These are phyloP conservation scores for Exophiala sp. DNA, from an alignment of 2,329 filamentous ascomycete species.

Conservation along the genomic window DNA sequence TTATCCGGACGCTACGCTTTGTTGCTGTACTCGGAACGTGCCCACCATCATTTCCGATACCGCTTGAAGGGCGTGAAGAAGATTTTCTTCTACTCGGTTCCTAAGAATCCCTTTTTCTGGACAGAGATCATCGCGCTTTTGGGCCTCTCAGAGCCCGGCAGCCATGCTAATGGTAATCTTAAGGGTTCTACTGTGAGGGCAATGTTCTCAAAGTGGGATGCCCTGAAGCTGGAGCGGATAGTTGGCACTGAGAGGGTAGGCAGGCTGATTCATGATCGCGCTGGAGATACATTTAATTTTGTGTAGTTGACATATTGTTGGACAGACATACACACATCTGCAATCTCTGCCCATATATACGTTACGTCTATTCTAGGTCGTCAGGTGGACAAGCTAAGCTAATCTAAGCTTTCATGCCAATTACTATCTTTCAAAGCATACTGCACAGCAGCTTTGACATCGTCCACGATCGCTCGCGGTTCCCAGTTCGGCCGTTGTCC, in stretches of 20 bases:
- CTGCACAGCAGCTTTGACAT: slow-evolving; percentile 72
- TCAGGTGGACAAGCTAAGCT: background rate
- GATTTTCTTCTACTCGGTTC: slow-evolving; percentile 85
- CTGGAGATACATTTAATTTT: slow-evolving; percentile 91
- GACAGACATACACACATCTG: background rate
- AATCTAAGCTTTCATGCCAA: slow-evolving; percentile 30
- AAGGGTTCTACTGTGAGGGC: slow-evolving; percentile 46
- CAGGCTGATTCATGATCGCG: slow-evolving; percentile 77
- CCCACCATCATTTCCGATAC: slow-evolving; percentile 96
- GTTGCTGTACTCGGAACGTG: slow-evolving; percentile 85
- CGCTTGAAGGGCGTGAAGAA: slow-evolving; percentile 74
- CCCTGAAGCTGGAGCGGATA: slow-evolving; percentile 80
- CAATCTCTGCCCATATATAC: no score
- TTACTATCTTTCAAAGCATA: slow-evolving; percentile 65
- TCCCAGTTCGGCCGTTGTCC: slow-evolving; percentile 55
- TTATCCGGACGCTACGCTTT: slow-evolving; percentile 75
- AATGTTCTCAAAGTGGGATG: slow-evolving; percentile 86
- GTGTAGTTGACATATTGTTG: slow-evolving; percentile 47
- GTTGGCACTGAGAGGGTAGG: slow-evolving; percentile 77
- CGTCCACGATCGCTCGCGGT: slow-evolving; percentile 65
- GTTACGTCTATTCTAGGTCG: no score
- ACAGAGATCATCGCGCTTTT: slow-evolving; percentile 42
- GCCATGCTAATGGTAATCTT: slow-evolving; percentile 50
- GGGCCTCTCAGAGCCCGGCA: slow-evolving; percentile 50
- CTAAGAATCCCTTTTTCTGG: slow-evolving; percentile 69